Evolutionary conservation across 2,329 filamentous ascomycete genomes (phyloP).

Genomic region (Aureobasidium lini): DNA sequence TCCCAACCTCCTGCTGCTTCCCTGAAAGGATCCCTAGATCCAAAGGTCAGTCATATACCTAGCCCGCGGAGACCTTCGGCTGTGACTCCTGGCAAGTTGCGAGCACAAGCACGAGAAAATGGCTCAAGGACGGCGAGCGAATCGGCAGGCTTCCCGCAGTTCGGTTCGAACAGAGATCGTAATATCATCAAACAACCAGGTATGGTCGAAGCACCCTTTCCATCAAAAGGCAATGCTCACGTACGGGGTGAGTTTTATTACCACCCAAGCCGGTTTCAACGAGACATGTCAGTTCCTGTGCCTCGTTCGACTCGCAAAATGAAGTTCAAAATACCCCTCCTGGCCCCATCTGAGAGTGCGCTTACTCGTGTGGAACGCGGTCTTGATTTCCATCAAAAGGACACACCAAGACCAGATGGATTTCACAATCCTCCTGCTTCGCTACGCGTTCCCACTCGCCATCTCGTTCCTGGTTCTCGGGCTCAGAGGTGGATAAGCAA

Average conservation of each 20-base stretch:
- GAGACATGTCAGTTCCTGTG: not conserved
- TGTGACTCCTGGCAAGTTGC: conserved; percentile 41
- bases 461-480: conserved; percentile 28
- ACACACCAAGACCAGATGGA: conserved; percentile 11
- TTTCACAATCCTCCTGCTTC: conserved; percentile 14
- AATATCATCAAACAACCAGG: conserved; percentile 54
- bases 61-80: conserved; percentile 30
- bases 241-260: conserved; percentile 43
- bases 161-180: conserved; percentile 18
- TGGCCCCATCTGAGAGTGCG: conserved; percentile 22
- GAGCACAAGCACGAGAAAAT: conserved; percentile 25
- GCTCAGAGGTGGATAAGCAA: conserved; percentile 21
- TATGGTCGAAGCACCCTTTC: conserved; percentile 62
- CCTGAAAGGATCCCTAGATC: conserved; percentile 17
- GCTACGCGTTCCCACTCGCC: conserved; percentile 24
- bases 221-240: conserved; percentile 56
- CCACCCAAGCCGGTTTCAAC: not conserved
- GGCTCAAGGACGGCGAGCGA: conserved; percentile 14
- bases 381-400: conserved; percentile 23
- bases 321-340: conserved; percentile 28
- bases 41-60: conserved; percentile 1
- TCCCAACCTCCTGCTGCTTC: conserved; percentile 5
- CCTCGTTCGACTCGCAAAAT: conserved; percentile 29
- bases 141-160: conserved; percentile 23
- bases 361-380: not conserved